Percentiles rank a stretch among this genome's conserved stretches.
Conservation (phyloP, 352 stramenopile species). For the Phytopythium montanum region DNA sequence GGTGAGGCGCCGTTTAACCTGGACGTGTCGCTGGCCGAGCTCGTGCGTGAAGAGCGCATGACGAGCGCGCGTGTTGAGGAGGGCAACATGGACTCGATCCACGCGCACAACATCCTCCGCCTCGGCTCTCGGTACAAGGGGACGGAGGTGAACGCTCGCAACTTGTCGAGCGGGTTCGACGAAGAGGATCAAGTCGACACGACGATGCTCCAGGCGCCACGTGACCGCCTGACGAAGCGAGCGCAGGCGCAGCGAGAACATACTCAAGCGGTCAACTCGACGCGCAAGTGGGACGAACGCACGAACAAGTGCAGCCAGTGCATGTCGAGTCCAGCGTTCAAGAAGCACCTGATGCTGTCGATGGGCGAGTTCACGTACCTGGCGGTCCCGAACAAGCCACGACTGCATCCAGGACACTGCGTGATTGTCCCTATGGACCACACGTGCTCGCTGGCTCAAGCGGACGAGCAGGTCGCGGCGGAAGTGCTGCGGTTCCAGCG, state of each 20-base stretch:
- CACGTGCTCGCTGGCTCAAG: conserved; percentile 44
- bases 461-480: conserved; percentile 57
- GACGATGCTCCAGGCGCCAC: conserved; percentile 47
- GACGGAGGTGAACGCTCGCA: conserved; percentile 54
- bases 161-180: conserved; percentile 74
- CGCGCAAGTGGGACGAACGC: conserved; percentile 62
- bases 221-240: conserved; percentile 52
- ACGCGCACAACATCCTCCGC: conserved; percentile 72
- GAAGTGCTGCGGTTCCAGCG: conserved; percentile 70
- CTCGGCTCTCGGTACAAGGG: conserved; percentile 72
- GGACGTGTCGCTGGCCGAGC: conserved; percentile 55
- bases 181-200: conserved; percentile 78
- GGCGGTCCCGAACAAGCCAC: conserved; percentile 49
- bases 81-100: conserved; percentile 63
- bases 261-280: conserved; percentile 43
- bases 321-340: conserved; percentile 67
- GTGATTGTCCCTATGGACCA: conserved; percentile 79
- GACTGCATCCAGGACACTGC: conserved; percentile 60
- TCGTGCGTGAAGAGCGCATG: conserved; percentile 78
- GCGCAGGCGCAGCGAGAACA: conserved; percentile 52
- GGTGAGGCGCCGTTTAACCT: conserved; percentile 11
- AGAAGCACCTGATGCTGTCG: conserved; percentile 78
- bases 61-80: conserved; percentile 35
- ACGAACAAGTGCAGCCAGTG: conserved; percentile 68
- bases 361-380: conserved; percentile 79